Evolutionary conservation across 2,329 filamentous ascomycete genomes (phyloP).

Genomic region (Diplodia corticola): DNA sequence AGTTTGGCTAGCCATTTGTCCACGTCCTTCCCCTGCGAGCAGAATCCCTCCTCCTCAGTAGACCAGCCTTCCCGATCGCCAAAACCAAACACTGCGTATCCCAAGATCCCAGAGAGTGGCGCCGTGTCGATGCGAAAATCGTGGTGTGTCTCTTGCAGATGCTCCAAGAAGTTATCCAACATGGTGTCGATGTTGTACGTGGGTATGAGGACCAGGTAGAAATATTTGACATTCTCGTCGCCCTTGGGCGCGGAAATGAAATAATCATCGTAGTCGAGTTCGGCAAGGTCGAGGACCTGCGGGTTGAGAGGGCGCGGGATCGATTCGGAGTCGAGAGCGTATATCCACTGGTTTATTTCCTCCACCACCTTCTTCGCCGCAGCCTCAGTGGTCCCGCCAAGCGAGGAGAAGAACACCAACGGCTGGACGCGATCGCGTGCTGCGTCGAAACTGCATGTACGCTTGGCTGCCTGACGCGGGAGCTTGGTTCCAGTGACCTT

Average conservation of each 20-base stretch:
- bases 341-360: slow-evolving; percentile 50
- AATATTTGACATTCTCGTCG: slow-evolving; percentile 58
- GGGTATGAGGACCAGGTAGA: slow-evolving; percentile 84
- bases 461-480: slow-evolving; percentile 30
- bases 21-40: slow-evolving; percentile 84
- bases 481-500: slow-evolving; percentile 40
- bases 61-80: slow-evolving; percentile 92
- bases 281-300: slow-evolving; percentile 73
- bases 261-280: slow-evolving; percentile 90
- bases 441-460: slow-evolving; percentile 30
- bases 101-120: slow-evolving; percentile 71
- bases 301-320: slow-evolving; percentile 55
- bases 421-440: slow-evolving; percentile 61
- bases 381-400: slow-evolving; percentile 80
- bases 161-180: slow-evolving; percentile 81
- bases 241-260: slow-evolving; percentile 75
- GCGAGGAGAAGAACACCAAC: slow-evolving; percentile 83
- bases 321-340: slow-evolving; percentile 29
- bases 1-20: slow-evolving; percentile 98
- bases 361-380: slow-evolving; percentile 66
- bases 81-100: slow-evolving; percentile 92
- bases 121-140: slow-evolving; percentile 95
- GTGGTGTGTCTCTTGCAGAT: slow-evolving; percentile 88
- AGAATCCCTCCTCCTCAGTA: slow-evolving; percentile 85
- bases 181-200: slow-evolving; percentile 96